Evolutionary conservation across 2,329 filamentous ascomycete genomes (phyloP), one percentile per base, ranked within the genome.

Genomic region (Penicillium sp.): DNA sequence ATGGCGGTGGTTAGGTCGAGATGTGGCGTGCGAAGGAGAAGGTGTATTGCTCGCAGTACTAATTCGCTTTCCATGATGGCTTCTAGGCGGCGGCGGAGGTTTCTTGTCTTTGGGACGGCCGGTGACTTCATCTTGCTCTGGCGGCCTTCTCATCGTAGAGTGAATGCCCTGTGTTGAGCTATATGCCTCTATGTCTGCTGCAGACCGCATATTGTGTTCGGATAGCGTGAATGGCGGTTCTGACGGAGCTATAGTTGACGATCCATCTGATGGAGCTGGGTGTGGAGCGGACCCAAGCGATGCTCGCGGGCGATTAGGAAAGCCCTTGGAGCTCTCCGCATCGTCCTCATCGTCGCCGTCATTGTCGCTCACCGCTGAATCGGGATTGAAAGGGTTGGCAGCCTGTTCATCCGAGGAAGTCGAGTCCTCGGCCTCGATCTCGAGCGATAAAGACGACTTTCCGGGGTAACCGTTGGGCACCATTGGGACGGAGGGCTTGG

Each of bases 51-150:
- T 57, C 55, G 67, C 64, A 49, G 47, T 67, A 56, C 78, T 82
- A 56, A 92, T 86, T 15, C 84, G 77, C 68, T 86, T 91, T 4
- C 89, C 89, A 70, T 91, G 87, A 47, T 87, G 82, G 44, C 86
- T 89, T 63, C 80, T 89, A 9, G 87, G 87, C 6, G 86, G 86
- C 4, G 66, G 66, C 5, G 88, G 87, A 12, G 86, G 86, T 55
- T 81, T 81, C 68, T 81, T 83, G 64, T 85, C 87, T 56, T 77
- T 65, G 18, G 53, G 64, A 56, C 39, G 75, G 61, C 42, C 71
- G 33, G 65, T 72, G 46, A 79, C 72, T 33, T 75, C 74, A 35
- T 82, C 81, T 1, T 74, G 73, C 42, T 82, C 80, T 3, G 75
- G 72, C 57, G 81, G 83, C 40, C 79, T 82, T 25, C 78, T 44